These are phyloP conservation scores for Kuraishia capsulata DNA, from an alignment of 805 yeast species.

Conservation along the genomic window DNA sequence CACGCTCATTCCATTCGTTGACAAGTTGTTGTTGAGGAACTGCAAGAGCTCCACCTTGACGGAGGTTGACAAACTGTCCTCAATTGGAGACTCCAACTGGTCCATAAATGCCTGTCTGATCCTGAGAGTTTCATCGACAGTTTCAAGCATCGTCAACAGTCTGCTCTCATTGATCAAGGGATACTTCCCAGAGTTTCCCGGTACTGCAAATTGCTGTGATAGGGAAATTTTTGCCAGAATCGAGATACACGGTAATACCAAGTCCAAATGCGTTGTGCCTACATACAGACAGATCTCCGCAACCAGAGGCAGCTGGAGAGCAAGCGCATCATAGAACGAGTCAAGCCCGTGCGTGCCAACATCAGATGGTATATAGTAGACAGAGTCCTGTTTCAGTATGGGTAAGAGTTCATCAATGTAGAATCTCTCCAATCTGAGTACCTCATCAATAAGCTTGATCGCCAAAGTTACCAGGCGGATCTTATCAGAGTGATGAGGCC, in stretches of 20 bases:
- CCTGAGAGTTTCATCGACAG: slow-evolving; percentile 69
- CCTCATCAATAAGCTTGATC: slow-evolving; percentile 32
- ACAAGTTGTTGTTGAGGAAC: slow-evolving; percentile 44
- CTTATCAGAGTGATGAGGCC: slow-evolving; percentile 20
- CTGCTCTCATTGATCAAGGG: slow-evolving; percentile 42
- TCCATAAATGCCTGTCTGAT: slow-evolving; percentile 65
- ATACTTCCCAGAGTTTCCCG: slow-evolving; percentile 12
- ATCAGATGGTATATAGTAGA: slow-evolving; percentile 28
- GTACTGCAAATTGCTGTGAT: slow-evolving; percentile 34
- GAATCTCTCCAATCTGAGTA: slow-evolving; percentile 48
- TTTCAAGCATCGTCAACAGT: slow-evolving; percentile 59
- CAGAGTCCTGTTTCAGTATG: slow-evolving; percentile 32
- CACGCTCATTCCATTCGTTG: slow-evolving; percentile 35
- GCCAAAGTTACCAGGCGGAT: slow-evolving; percentile 29
- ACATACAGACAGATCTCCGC: slow-evolving; percentile 71
- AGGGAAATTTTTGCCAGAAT: slow-evolving; percentile 43
- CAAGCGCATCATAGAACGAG: slow-evolving; percentile 62
- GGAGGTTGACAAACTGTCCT: slow-evolving; percentile 27
- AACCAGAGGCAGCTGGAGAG: slow-evolving; percentile 61
- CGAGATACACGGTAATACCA: neutral
- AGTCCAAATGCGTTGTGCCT: slow-evolving; percentile 30
- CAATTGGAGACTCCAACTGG: slow-evolving; percentile 44
- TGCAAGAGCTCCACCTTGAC: slow-evolving; percentile 51
- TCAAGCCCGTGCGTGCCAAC: slow-evolving; percentile 52
- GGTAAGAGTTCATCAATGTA: slow-evolving; percentile 49